A percentile compares a stretch with the other conserved stretches of the same genome.
Evolutionary conservation across 805 yeast species (phyloP).

Genomic region (Nakazawaea ishiwadae): DNA sequence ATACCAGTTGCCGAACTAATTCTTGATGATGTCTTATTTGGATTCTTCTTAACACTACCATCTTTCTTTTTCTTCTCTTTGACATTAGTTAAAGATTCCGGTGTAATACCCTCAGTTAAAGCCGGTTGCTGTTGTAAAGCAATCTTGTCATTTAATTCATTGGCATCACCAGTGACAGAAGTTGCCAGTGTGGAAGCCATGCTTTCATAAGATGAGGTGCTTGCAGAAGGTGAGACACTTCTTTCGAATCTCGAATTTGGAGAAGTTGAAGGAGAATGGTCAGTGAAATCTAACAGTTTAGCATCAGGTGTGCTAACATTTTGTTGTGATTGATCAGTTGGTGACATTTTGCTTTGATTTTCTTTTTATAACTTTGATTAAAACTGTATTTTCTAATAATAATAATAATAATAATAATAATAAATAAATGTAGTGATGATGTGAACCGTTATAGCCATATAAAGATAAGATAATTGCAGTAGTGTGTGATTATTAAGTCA

Average conservation of each 20-base stretch:
- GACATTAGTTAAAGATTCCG: conserved; percentile 12
- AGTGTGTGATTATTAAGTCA: conserved; percentile 13
- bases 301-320: conserved; percentile 18
- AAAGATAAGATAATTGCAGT: conserved; percentile 4
- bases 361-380: conserved; percentile 9
- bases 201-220: conserved; percentile 37
- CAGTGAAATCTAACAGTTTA: conserved; percentile 3
- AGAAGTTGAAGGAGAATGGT: conserved; percentile 20
- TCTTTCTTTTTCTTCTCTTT: conserved; percentile 19
- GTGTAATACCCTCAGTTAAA: conserved; percentile 7
- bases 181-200: conserved; percentile 22
- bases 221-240: conserved; percentile 39
- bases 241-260: conserved; percentile 27
- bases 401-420: neutral
- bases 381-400: conserved; percentile 10
- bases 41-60: conserved; percentile 22
- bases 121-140: conserved; percentile 3
- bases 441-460: conserved; percentile 5
- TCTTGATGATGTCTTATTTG: conserved; percentile 27
- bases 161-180: conserved; percentile 19
- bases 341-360: neutral
- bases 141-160: conserved; percentile 15
- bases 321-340: too few relatives aligned
- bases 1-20: conserved; percentile 66
- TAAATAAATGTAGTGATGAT: conserved; percentile 2